These are phyloP conservation scores for Arthonia radiata DNA, from an alignment of 495 filamentous ascomycete species.

Conservation along the genomic window DNA sequence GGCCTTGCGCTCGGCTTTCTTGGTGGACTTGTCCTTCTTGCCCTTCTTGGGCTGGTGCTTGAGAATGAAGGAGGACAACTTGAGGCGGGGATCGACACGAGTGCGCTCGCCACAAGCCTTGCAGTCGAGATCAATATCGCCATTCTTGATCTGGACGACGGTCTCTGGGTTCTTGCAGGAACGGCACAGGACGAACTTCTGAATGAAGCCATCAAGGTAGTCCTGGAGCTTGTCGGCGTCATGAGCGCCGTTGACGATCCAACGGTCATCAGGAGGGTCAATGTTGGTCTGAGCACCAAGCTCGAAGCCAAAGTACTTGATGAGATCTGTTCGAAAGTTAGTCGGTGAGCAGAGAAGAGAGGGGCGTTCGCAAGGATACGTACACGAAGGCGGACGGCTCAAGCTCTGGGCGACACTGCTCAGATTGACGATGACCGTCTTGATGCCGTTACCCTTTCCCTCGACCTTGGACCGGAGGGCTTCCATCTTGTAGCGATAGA, in stretches of 20 bases:
- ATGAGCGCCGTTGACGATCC: conserved; percentile 99
- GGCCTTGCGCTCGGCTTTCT: conserved; percentile 56
- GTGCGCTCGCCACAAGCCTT: conserved; percentile 91
- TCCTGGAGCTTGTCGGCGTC: conserved; percentile 91
- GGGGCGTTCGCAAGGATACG: conserved; percentile 7
- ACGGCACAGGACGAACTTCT: conserved; percentile 95
- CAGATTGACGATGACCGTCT: conserved; percentile 90
- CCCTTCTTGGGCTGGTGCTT: conserved; percentile 87
- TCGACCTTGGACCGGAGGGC: conserved; percentile 94
- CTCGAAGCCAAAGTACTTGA: conserved; percentile 99
- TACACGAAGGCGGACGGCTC: conserved; percentile 65
- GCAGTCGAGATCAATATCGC: conserved; percentile 76
- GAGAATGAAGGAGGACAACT: conserved; percentile 90
- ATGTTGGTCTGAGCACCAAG: conserved; percentile 95
- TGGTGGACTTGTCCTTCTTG: conserved; percentile 83
- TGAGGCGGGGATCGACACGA: conserved; percentile 75
- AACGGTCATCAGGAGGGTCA: conserved; percentile 89
- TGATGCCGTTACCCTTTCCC: conserved; percentile 96
- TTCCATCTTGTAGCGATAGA: conserved; percentile 99
- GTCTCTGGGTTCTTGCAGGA: conserved; percentile 99
- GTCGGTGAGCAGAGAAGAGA: conserved; percentile 1
- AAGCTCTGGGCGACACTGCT: conserved; percentile 84
- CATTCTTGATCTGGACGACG: conserved; percentile 80
- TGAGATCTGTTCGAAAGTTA: conserved; percentile 33
- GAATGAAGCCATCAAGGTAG: conserved; percentile 92